phyloP scores from a whole-genome alignment of 2,329 filamentous ascomycete genomes.

The Venturiaceae sp. region DNA sequence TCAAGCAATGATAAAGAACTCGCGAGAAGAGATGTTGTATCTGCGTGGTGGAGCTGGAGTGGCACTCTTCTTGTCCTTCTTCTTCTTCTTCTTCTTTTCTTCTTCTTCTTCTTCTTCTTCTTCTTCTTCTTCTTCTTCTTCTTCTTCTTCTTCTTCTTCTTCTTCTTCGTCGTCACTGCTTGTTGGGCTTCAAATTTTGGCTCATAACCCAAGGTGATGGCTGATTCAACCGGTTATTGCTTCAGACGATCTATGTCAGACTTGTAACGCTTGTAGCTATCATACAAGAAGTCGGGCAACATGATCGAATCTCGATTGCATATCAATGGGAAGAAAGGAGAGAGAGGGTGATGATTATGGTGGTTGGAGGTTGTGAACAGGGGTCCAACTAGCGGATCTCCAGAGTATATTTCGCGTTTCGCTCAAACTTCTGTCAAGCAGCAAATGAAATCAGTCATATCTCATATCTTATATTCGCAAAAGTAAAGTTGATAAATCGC shows the following conservation, averaged over 20 bases:
- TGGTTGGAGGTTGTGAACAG: too few species aligned
- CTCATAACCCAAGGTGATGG: neutral
- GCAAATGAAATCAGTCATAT: too few species aligned
- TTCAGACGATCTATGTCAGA: neutral
- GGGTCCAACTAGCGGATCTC: too few species aligned
- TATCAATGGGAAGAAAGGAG: too few species aligned
- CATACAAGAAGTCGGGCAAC: neutral
- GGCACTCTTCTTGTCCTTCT: neutral
- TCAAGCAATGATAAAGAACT: neutral
- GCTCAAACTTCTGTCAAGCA: too few species aligned
- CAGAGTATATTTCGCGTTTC: too few species aligned
- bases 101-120: neutral
- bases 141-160: neutral
- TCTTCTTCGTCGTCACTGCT: neutral
- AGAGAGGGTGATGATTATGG: too few species aligned
- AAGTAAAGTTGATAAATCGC: too few species aligned
- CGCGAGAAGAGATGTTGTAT: neutral
- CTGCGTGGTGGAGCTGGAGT: neutral
- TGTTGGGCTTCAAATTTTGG: neutral
- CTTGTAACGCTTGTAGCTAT: slow-evolving; percentile 2
- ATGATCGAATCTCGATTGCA: too few species aligned
- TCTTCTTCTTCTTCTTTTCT: neutral
- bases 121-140: neutral
- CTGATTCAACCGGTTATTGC: neutral
- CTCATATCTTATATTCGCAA: too few species aligned